Evolutionary conservation across 345 rosid species (phyloP).

Genomic region (Clausena lansium): DNA sequence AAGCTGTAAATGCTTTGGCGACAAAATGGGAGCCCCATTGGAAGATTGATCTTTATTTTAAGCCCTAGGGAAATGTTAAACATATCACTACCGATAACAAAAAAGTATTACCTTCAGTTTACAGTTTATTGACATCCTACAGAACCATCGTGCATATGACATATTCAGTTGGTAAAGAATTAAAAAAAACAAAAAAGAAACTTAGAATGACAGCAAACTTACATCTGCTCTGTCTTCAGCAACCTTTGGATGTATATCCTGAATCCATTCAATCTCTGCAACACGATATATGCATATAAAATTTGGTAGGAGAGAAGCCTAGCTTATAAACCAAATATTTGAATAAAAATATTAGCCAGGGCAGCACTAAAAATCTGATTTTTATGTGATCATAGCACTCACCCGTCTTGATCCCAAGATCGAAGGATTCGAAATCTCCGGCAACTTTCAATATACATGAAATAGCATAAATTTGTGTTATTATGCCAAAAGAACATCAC

Average conservation of each 20-base stretch:
- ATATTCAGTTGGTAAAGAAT: neutral
- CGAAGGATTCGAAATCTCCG: slow-evolving; percentile 72
- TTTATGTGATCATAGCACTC: slow-evolving; percentile 33
- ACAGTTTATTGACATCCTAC: neutral
- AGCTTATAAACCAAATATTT: slow-evolving; percentile 1
- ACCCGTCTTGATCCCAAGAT: slow-evolving; percentile 99
- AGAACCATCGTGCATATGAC: neutral
- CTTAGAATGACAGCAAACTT: slow-evolving; percentile 22
- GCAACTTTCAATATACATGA: slow-evolving; percentile 72
- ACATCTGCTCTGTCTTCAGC: slow-evolving; percentile 51
- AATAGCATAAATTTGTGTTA: neutral
- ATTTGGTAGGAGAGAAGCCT: slow-evolving; percentile 13
- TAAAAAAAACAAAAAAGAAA: neutral
- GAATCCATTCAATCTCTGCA: slow-evolving; percentile 93
- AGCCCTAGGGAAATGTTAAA: neutral
- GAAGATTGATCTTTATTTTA: neutral
- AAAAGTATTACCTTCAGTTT: neutral
- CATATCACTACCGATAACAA: neutral
- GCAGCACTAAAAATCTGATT: neutral
- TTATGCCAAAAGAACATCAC: neutral
- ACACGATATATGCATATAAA: slow-evolving; percentile 62
- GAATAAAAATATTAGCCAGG: neutral
- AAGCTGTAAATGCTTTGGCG: neutral
- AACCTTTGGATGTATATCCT: slow-evolving; percentile 55
- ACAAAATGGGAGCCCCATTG: neutral